phyloP scores from a whole-genome alignment of 139 green algal species.

The Coelastrella sp. region DNA sequence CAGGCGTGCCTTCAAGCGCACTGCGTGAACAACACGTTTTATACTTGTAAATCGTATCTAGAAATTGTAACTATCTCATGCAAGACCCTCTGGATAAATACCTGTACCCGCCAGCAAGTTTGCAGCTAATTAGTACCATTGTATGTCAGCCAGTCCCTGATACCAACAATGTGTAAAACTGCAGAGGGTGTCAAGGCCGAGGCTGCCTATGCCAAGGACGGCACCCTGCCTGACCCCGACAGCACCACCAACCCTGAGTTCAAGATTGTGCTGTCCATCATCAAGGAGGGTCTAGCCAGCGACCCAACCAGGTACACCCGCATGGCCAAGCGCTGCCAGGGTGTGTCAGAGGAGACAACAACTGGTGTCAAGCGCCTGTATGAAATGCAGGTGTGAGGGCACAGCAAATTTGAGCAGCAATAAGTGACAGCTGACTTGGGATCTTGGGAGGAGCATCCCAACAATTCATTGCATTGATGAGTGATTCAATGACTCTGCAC shows the following conservation, averaged over 20 bases:
- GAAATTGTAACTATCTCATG: too few relatives aligned
- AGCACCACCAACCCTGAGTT: constrained; percentile 99
- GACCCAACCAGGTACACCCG: constrained; percentile 59
- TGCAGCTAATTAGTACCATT: too few relatives aligned
- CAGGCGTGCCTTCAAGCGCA: too few relatives aligned
- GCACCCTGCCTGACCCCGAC: constrained; percentile 91
- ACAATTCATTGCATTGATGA: too few relatives aligned
- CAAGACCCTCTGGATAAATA: too few relatives aligned
- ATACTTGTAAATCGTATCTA: too few relatives aligned
- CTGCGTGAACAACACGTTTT: too few relatives aligned
- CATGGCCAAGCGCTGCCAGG: constrained; percentile 58
- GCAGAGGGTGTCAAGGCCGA: constrained; percentile 98
- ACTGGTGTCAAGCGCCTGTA: constrained; percentile 99
- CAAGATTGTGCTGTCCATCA: constrained; percentile 97
- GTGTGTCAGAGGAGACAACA: constrained; percentile 99
- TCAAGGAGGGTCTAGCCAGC: constrained; percentile 84
- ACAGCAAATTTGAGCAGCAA: neutral
- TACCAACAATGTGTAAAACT: neutral
- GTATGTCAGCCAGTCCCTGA: too few relatives aligned
- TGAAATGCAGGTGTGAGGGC: constrained; percentile 87
- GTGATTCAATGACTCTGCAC: too few relatives aligned
- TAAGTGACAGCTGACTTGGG: too few relatives aligned
- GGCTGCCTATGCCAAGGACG: constrained; percentile 90
- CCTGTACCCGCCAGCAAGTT: too few relatives aligned
- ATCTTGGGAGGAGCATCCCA: too few relatives aligned